Conservation (phyloP, 2,329 filamentous ascomycete species). For the Hypoxylon sp. region DNA sequence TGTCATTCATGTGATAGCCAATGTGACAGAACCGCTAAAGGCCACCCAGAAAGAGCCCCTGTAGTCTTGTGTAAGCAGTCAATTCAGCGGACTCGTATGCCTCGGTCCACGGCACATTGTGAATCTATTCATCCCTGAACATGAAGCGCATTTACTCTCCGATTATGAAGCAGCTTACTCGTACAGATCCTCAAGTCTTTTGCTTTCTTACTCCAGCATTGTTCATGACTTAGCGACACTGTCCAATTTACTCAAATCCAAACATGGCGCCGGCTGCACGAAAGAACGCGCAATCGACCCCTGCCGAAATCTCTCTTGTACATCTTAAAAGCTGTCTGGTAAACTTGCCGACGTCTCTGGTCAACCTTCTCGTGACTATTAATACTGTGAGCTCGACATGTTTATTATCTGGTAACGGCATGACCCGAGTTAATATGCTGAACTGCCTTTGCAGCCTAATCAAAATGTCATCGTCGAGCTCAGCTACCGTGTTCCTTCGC, state of each 20-base stretch:
- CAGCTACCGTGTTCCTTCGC: slow-evolving; percentile 69
- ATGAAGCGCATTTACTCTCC: not conserved
- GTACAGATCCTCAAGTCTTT: not conserved
- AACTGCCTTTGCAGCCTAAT: slow-evolving; percentile 67
- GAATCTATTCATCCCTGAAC: not conserved
- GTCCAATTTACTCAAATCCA: slow-evolving; percentile 6
- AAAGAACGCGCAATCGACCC: slow-evolving; percentile 68
- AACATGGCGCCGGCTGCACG: slow-evolving; percentile 51
- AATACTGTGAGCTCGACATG: slow-evolving; percentile 74
- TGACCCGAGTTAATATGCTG: slow-evolving; percentile 31
- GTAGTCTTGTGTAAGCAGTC: slow-evolving; percentile 9
- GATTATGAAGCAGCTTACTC: slow-evolving; percentile 6
- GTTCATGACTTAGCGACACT: not conserved
- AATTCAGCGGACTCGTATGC: slow-evolving; percentile 23
- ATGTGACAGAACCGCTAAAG: not conserved
- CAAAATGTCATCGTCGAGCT: slow-evolving; percentile 98
- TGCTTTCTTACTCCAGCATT: not conserved
- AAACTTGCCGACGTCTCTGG: slow-evolving; percentile 86
- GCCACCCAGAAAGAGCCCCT: not conserved
- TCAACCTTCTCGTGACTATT: slow-evolving; percentile 84
- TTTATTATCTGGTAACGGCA: not conserved
- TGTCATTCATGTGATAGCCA: not conserved
- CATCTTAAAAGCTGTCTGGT: slow-evolving; percentile 94
- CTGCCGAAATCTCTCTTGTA: slow-evolving; percentile 84
- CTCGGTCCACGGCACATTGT: slow-evolving; percentile 39